These are phyloP conservation scores for Botrytis porri DNA, from an alignment of 2,329 filamentous ascomycete species.

Conservation along the genomic window DNA sequence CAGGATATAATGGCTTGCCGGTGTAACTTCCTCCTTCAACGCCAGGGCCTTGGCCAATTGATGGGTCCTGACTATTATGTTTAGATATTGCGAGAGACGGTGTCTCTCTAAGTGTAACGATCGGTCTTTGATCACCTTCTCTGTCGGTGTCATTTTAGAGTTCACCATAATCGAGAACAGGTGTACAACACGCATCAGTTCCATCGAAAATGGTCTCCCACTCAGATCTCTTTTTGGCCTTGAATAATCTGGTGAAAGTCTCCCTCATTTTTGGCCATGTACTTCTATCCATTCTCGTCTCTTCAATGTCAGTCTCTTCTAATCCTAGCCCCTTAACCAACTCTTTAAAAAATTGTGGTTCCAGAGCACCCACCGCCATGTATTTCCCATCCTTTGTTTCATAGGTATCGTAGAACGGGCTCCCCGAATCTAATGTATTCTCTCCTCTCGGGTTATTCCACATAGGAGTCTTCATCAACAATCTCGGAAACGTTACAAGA, in stretches of 20 bases:
- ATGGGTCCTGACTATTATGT: slow-evolving; percentile 39
- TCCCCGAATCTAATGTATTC: slow-evolving; percentile 80
- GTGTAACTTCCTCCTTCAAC: slow-evolving; percentile 66
- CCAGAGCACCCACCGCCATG: slow-evolving; percentile 86
- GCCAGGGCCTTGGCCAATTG: slow-evolving; percentile 58
- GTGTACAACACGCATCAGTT: slow-evolving; percentile 90
- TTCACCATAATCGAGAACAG: slow-evolving; percentile 74
- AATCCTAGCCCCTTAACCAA: slow-evolving; percentile 68
- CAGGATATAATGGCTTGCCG: slow-evolving; percentile 57
- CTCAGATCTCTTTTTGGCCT: slow-evolving; percentile 64
- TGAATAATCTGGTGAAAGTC: slow-evolving; percentile 63
- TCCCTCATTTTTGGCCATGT: slow-evolving; percentile 66
- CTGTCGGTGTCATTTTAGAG: slow-evolving; percentile 52
- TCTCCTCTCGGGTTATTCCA: slow-evolving; percentile 65
- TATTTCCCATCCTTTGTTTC: slow-evolving; percentile 75
- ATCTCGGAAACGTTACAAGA: slow-evolving; percentile 72
- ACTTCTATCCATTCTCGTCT: slow-evolving; percentile 54
- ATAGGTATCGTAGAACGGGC: slow-evolving; percentile 88
- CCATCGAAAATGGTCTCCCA: slow-evolving; percentile 89
- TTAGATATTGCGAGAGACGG: slow-evolving; percentile 63
- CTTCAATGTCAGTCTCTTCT: slow-evolving; percentile 48
- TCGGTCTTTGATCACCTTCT: slow-evolving; percentile 68
- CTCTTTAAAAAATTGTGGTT: slow-evolving; percentile 76
- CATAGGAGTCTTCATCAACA: slow-evolving; percentile 59
- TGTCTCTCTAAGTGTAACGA: slow-evolving; percentile 65